Base-by-base conservation (phyloP, 2,329 filamentous ascomycete species). In the Domatiomyces globalis region DNA sequence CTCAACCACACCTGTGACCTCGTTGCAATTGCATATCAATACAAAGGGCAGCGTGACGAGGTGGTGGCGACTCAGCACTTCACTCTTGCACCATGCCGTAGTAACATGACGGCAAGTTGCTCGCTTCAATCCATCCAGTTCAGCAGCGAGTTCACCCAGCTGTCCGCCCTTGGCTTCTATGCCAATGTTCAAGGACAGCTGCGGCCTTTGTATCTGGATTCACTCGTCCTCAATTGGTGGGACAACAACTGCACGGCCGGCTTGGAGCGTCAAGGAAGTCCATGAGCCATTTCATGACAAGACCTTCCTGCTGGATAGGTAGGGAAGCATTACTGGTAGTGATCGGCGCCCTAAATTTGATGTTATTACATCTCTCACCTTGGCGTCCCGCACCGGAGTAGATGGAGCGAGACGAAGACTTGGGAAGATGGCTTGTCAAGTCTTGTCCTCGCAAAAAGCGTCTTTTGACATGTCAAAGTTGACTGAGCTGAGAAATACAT, bases 241-340 rank as follows among this genome's bases (percentile, higher is more conserved):
- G 71, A 77, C 63, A 71, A 71, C 54, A 71, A 64, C 43, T 77
- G 74, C 56, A 66, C 63, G 36, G 73, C 74, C 49, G 74, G 69
- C 15, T 48, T 57, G 18, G 49, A 54, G 27, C 56, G 58, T 22
- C 76, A 79, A 45, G 65, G 10, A 39, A 39, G 33, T 15, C 62
- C 68, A 1, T 72, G 77, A 55, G 33, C 33, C 10, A 39, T 39
- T 2, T 2, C 33, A 39, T 39, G 33, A 15, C 15, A 39, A 5
- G 33, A 39, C 12, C 33, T 39, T 39, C 10, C 33, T 5, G 33
- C 33, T 39, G 33, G 33, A 39, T 39, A 15, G 12, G 33, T 39
- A 10, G 33, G 33, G 33, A 39, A 15, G 33, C 33, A 15, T 39
- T 39, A 39, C 4, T 15, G 12, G 10, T 33, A 2, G 33, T 39